phyloP scores from a whole-genome alignment of 1,139 yeast species.

The Yamadazyma songkhlaensis region DNA sequence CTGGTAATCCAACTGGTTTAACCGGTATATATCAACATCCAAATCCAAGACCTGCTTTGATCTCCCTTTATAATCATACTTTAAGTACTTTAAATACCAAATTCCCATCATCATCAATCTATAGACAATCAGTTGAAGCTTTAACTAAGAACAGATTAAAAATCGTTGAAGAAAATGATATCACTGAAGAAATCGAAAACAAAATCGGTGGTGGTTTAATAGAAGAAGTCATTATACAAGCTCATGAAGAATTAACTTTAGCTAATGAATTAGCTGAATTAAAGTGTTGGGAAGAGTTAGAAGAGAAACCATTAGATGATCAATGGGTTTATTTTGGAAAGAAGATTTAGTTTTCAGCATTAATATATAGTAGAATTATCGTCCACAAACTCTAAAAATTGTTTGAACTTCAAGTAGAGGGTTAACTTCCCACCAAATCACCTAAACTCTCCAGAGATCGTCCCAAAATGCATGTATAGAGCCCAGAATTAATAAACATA shows the following conservation, averaged over 20 bases:
- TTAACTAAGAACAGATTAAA: constrained; percentile 68
- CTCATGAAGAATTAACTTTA: constrained; percentile 73
- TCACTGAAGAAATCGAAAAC: constrained; percentile 65
- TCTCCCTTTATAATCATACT: constrained; percentile 70
- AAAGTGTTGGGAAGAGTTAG: constrained; percentile 67
- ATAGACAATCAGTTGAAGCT: constrained; percentile 73
- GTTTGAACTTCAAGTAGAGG: no score
- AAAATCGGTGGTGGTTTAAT: constrained; percentile 81
- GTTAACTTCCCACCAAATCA: no score
- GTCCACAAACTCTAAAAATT: no score
- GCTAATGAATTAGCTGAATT: constrained; percentile 66
- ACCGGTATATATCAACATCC: constrained; percentile 81
- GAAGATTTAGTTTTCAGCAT: constrained; percentile 31
- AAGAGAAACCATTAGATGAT: constrained; percentile 67
- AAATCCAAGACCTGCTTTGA: constrained; percentile 77
- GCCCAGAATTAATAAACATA: no score
- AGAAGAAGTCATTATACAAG: constrained; percentile 81
- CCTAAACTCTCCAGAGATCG: no score
- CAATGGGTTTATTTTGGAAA: constrained; percentile 73
- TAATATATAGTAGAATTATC: background rate
- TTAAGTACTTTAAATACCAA: constrained; percentile 53
- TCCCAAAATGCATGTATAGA: no score
- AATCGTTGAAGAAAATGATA: constrained; percentile 63
- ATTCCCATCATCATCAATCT: constrained; percentile 70
- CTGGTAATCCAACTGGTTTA: constrained; percentile 76